Conservation (phyloP, 345 rosid genomes). For the Conringia planisiliqua region DNA sequence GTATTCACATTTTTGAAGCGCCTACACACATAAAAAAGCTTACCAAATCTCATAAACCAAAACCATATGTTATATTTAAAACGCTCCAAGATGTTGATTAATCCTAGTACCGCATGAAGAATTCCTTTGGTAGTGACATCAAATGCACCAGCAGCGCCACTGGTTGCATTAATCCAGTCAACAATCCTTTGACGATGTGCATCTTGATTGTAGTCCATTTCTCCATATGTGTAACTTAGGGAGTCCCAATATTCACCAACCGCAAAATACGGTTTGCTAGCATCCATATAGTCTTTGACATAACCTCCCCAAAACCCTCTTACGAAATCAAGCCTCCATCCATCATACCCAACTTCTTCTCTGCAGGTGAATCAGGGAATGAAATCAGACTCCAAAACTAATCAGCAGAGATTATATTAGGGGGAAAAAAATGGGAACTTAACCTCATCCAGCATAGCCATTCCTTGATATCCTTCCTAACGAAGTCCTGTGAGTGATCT, state of each 20-base stretch:
- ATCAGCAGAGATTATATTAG: neutral
- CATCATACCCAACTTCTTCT: constrained; percentile 93
- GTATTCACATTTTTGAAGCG: constrained; percentile 78
- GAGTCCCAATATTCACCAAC: constrained; percentile 99
- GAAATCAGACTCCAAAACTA: neutral
- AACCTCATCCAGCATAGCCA: constrained; percentile 96
- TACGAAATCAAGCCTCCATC: constrained; percentile 98
- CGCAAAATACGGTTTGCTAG: constrained; percentile 78
- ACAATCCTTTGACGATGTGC: constrained; percentile 90
- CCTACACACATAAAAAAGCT: constrained; percentile 35
- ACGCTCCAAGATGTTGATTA: neutral
- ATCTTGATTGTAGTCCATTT: constrained; percentile 93
- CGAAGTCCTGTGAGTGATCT: constrained; percentile 97
- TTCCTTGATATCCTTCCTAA: constrained; percentile 87
- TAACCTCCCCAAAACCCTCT: constrained; percentile 99
- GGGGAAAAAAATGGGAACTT: neutral
- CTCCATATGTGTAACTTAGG: constrained; percentile 75
- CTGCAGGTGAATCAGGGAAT: constrained; percentile 40
- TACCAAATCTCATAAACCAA: neutral
- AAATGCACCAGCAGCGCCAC: constrained; percentile 86
- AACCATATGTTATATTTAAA: neutral
- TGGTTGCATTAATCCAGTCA: constrained; percentile 87
- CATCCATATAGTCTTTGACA: constrained; percentile 92
- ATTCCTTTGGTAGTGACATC: constrained; percentile 98
- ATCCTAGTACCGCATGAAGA: constrained; percentile 63